phyloP scores from a whole-genome alignment of 2,329 filamentous ascomycete genomes.

The Arthrocladium fulminans region DNA sequence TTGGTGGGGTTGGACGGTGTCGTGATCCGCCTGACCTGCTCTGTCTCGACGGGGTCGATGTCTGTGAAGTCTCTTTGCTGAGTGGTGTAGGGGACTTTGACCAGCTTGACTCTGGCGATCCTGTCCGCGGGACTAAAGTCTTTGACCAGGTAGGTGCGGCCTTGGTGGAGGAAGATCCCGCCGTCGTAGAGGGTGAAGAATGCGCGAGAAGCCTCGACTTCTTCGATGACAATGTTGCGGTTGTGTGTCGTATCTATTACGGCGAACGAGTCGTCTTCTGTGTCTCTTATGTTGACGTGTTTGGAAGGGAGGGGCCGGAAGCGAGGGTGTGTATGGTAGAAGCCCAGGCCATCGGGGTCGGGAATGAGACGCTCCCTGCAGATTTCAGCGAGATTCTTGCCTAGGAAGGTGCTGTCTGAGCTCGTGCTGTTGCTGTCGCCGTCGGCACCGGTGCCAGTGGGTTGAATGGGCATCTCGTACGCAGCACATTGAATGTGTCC shows the following conservation, averaged over 20 bases:
- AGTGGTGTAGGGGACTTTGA: constrained; percentile 92
- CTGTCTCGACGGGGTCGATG: constrained; percentile 85
- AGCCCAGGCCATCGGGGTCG: constrained; percentile 58
- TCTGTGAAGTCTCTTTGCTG: constrained; percentile 89
- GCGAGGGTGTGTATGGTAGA: constrained; percentile 80
- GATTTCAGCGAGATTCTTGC: constrained; percentile 59
- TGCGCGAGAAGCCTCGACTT: constrained; percentile 90
- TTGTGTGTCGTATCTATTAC: constrained; percentile 77
- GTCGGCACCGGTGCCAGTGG: constrained; percentile 27
- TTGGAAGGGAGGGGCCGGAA: constrained; percentile 79
- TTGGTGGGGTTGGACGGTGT: constrained; percentile 34
- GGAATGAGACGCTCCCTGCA: constrained; percentile 63
- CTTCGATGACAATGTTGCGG: constrained; percentile 78
- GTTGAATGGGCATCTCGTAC: constrained; percentile 84
- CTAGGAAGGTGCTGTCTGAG: constrained; percentile 72
- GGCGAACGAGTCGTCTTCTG: constrained; percentile 84
- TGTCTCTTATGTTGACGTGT: constrained; percentile 80
- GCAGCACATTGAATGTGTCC: constrained; percentile 94
- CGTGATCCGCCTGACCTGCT: constrained; percentile 68
- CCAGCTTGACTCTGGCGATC: constrained; percentile 78
- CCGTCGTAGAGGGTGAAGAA: constrained; percentile 96
- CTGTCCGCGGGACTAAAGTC: constrained; percentile 73
- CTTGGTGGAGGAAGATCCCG: constrained; percentile 93
- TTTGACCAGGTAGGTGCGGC: constrained; percentile 82
- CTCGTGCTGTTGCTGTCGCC: constrained; percentile 28